Evolutionary conservation across 2,329 filamentous ascomycete genomes (phyloP), one percentile per base, ranked within the genome.

Genomic region (Cordyceps fumosorosea): DNA sequence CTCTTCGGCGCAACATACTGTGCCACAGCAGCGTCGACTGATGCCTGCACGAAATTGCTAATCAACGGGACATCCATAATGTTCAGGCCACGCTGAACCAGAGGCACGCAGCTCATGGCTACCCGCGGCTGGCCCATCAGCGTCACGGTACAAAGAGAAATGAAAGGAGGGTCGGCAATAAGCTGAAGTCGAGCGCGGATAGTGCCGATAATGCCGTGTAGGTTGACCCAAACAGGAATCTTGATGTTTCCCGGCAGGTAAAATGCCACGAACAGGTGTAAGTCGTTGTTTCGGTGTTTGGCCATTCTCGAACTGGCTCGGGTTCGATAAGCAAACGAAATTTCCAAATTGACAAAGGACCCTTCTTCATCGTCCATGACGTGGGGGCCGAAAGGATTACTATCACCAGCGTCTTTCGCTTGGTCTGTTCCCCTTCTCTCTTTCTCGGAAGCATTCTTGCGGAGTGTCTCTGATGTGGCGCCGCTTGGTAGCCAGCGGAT

Each of bases 1-100:
- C 86, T 89, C 75, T 90, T 90, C 0, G 89, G 89, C 0, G 89
- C 89, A 1, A 91, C 89, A 65, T 91, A 91, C 69, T 90, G 84
- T 0, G 88, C 86, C 69, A 90, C 80, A 0, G 89, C 88, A 1
- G 89, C 88, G 66, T 90, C 87, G 56, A 91, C 85, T 1, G 88
- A 84, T 0, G 85, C 88, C 67, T 91, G 88, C 2, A 91, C 88
- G 66, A 91, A 91, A 26, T 86, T 86, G 22, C 85, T 89, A 64
- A 91, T 88, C 32, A 91, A 77, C 0, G 89, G 89, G 0, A 92
- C 78, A 66, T 91, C 86, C 84, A 91, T 90, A 53, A 91, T 80
- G 68, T 91, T 90, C 37, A 89, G 78, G 0, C 83, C 86, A 62
- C 84, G 84, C 70, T 86, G 88, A 53, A 85, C 87, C 11, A 92